Evolutionary conservation across 495 filamentous ascomycete genomes (phyloP), one percentile per base, ranked within the genome.

Genomic region (Trichoderma orchidacearum): DNA sequence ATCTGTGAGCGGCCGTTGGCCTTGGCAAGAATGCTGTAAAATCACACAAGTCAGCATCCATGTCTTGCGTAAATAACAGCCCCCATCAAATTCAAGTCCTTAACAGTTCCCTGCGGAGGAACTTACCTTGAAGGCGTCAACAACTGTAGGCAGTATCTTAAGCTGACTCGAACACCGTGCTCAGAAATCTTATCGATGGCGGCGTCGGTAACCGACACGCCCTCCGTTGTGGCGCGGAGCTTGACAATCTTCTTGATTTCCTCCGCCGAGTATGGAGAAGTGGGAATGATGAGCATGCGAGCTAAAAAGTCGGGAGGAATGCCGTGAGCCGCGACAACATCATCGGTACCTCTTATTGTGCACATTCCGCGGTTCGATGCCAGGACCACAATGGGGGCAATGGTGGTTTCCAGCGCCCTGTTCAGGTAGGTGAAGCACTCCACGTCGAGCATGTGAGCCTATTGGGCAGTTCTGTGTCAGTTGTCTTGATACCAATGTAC

Each of bases 351-450:
- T 53, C 88, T 86, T 64, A 96, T 93, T 41, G 88, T 84, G 56
- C 85, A 86, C 75, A 90, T 83, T 58, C 93, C 93, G 58, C 93
- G 86, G 72, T 98, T 98, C 34, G 91, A 96, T 59, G 93, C 93
- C 29, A 98, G 86, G 58, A 97, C 94, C 58, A 98, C 93, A 61
- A 96, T 94, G 17, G 93, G 93, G 6, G 92, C 89, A 64, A 98
- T 93, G 60, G 83, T 75, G 38, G 87, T 87, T 75, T 98, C 93
- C 32, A 98, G 82, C 1, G 93, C 93, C 63, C 91, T 90, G 76
- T 96, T 96, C 63, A 98, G 83, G 74, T 96, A 98, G 59, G 93
- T 96, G 75, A 96, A 98, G 80, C 89, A 92, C 75, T 98, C 93
- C 53, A 98, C 85, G 66, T 98, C 93, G 59, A 98, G 87, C 92